Percentiles rank a stretch among this genome's conserved stretches.
These are phyloP conservation scores for Dianthus caryophyllus DNA, from an alignment of 148 eudicot genomes.

Conservation along the genomic window DNA sequence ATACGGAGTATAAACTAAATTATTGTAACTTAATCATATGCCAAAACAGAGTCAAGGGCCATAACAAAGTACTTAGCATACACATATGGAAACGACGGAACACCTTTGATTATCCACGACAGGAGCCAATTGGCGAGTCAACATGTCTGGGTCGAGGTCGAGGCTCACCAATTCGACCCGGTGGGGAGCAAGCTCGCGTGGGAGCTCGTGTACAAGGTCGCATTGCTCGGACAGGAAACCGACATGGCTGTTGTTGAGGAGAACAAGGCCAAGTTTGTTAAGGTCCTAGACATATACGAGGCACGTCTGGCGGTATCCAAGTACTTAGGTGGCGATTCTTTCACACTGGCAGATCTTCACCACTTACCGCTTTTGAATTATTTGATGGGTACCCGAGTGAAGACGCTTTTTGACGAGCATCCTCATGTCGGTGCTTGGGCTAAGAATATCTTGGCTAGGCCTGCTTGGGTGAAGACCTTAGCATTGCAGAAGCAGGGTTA, in stretches of 20 bases:
- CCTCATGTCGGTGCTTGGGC: conserved; percentile 53
- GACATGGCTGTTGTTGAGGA: conserved; percentile 40
- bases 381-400: conserved; percentile 34
- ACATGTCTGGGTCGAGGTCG: conserved; percentile 54
- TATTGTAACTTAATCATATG: neutral
- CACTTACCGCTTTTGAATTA: conserved; percentile 44
- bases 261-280: conserved; percentile 33
- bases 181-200: conserved; percentile 32
- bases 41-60: conserved; percentile 68
- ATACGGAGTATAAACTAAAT: too few relatives aligned
- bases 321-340: conserved; percentile 61
- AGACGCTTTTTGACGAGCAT: conserved; percentile 38
- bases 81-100: conserved; percentile 43
- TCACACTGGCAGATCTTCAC: conserved; percentile 58
- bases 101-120: conserved; percentile 29
- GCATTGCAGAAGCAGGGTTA: conserved; percentile 26
- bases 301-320: conserved; percentile 44
- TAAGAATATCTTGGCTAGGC: conserved; percentile 59
- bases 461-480: conserved; percentile 48
- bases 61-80: conserved; percentile 47
- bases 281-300: conserved; percentile 67
- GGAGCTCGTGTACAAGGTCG: conserved; percentile 38
- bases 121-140: conserved; percentile 43
- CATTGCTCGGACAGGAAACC: conserved; percentile 29
- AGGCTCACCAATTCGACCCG: conserved; percentile 59